Base-by-base conservation (phyloP, 208 protist genomes). In the Leptomonas pyrrhocoris region DNA sequence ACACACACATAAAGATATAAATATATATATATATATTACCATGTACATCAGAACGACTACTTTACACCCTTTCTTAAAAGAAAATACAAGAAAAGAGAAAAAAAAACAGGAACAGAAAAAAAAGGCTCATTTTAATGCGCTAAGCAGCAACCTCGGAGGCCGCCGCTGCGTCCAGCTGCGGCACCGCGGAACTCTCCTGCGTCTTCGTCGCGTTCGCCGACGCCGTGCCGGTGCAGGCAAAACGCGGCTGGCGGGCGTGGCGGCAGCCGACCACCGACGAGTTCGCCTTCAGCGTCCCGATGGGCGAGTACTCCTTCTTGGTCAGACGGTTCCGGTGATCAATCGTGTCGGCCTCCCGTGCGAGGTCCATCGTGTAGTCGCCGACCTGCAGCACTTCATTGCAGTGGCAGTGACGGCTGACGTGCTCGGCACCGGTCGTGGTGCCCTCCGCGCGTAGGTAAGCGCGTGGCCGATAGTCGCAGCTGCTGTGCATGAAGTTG, bases 321-420 rank as follows among this genome's bases (percentile, higher is more conserved):
- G 73, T 75, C 40, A 77, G 46, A n/a, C 79, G 78, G 68, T 95
- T 95, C 54, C 88, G 79, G 50, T 94, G 84, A 65, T 95, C 72
- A 40, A 93, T 64, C 15, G 61, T 65, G n/a, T 85, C 74, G 9
- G 79, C 79, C 45, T 81, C 73, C 7, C 65, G 63, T 2, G 84
- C 86, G 13, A 92, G 76, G 77, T 95, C 90, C 72, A 92, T 67
- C 9, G 90, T 95, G 84, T 94, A 90, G 81, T 95, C 90, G 46
- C 90, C 90, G 8, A 94, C 79, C 74, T 95, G 87, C 67, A 86
- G 92, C 42, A 95, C 90, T 74, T 95, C 88, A 13, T 84, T 81
- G 69, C 88, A 94, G 81, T 95, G 88, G 64, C 86, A 87, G 78
- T 94, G 88, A n/a, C 88, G 83, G 62, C 84, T 90, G 55, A 82